phyloP scores from a whole-genome alignment of 1,139 yeast genomes.

The Taphrina deformans region DNA sequence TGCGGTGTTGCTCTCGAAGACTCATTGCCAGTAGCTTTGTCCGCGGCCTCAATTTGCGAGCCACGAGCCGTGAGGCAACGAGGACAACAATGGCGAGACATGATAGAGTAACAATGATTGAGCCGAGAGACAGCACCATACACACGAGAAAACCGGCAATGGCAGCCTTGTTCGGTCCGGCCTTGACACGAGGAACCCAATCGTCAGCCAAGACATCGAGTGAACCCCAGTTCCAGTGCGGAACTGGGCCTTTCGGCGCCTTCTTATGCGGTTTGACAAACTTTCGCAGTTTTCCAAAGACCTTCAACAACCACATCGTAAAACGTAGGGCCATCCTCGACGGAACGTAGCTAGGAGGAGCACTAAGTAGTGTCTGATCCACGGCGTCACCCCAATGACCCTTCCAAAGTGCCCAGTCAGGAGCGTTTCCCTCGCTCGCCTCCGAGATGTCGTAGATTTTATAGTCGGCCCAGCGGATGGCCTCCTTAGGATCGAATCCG shows the following conservation, averaged over 20 bases:
- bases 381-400: conserved; percentile 17
- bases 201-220: conserved; percentile 8
- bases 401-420: conserved; percentile 13
- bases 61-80: not conserved
- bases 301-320: conserved; percentile 8
- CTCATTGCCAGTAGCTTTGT: not conserved
- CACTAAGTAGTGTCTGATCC: not conserved
- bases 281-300: conserved; percentile 5
- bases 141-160: not conserved
- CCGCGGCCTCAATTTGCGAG: not conserved
- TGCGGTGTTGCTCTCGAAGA: not conserved
- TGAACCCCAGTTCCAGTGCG: conserved; percentile 15
- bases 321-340: not conserved
- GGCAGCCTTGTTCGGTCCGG: not conserved
- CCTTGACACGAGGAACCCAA: conserved; percentile 1
- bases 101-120: not conserved
- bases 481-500: conserved; percentile 8
- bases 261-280: conserved; percentile 9
- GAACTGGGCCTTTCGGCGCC: conserved; percentile 19
- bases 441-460: conserved; percentile 12
- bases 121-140: not conserved
- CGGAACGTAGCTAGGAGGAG: conserved; percentile 15
- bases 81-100: not conserved
- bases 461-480: conserved; percentile 22
- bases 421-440: conserved; percentile 13